These are phyloP conservation scores for Ilyonectria mors-panacis DNA, from an alignment of 2,329 filamentous ascomycete genomes.

Conservation along the genomic window DNA sequence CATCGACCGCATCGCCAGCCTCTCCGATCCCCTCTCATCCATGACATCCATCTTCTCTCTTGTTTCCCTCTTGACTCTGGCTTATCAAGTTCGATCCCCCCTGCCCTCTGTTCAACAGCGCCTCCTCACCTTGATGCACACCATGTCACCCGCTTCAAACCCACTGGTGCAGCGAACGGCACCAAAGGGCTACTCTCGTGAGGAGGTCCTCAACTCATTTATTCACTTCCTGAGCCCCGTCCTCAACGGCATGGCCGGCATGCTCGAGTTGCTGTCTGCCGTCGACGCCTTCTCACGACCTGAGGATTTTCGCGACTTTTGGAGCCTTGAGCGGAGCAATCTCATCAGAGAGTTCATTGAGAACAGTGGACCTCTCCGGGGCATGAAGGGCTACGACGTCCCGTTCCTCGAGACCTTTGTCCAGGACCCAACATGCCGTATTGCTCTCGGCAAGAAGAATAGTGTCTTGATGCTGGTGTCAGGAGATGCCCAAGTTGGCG, in stretches of 20 bases:
- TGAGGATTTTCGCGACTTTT: conserved; percentile 54
- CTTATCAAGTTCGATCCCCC: conserved; percentile 50
- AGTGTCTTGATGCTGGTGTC: conserved; percentile 48
- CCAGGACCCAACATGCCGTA: conserved; percentile 45
- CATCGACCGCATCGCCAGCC: conserved; percentile 48
- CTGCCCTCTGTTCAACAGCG: conserved; percentile 45
- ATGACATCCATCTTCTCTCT: conserved; percentile 52
- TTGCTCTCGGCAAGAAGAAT: conserved; percentile 46
- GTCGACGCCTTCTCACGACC: conserved; percentile 52
- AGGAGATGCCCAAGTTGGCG: conserved; percentile 46
- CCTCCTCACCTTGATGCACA: conserved; percentile 54
- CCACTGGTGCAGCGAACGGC: conserved; percentile 19
- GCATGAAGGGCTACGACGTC: conserved; percentile 46
- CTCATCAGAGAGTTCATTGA: conserved; percentile 52
- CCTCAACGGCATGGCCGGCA: conserved; percentile 54
- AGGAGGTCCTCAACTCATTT: conserved; percentile 52
- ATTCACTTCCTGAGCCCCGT: conserved; percentile 51
- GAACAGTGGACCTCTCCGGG: conserved; percentile 43
- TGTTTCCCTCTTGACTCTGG: conserved; percentile 52
- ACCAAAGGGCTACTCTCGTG: conserved; percentile 39
- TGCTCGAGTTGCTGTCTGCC: conserved; percentile 51
- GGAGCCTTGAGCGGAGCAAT: conserved; percentile 53
- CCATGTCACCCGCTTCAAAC: conserved; percentile 47
- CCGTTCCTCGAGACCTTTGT: conserved; percentile 47
- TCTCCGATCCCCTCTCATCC: conserved; percentile 51